Conservation (phyloP, 2,329 filamentous ascomycete genomes). For the Penicillium freii region DNA sequence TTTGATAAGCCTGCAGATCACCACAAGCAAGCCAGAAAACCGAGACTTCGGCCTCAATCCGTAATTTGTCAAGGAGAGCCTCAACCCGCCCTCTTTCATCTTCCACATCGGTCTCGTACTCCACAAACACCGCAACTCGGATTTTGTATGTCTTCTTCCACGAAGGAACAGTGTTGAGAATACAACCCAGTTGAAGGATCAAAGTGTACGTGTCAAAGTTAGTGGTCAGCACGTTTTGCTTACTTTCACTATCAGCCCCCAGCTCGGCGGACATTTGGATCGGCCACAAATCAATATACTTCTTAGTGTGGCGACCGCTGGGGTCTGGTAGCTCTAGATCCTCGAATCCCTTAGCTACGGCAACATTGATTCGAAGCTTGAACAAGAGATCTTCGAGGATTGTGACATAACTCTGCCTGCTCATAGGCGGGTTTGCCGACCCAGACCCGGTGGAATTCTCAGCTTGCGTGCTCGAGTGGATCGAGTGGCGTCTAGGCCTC, state of each 20-base stretch:
- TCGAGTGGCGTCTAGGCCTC: constrained; percentile 19
- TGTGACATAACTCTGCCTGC: constrained; percentile 72
- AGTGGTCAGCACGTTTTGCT: constrained; percentile 69
- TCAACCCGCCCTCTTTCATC: constrained; percentile 73
- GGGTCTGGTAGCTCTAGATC: constrained; percentile 68
- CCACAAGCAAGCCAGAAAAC: constrained; percentile 82
- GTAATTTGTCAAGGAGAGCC: constrained; percentile 72
- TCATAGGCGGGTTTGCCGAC: constrained; percentile 66
- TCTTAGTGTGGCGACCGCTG: constrained; percentile 62
- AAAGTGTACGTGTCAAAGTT: constrained; percentile 90
- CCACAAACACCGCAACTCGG: constrained; percentile 81
- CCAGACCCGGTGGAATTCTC: constrained; percentile 60
- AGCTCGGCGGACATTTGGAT: constrained; percentile 92
- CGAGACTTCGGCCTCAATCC: constrained; percentile 74
- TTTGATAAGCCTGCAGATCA: constrained; percentile 68
- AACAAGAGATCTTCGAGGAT: constrained; percentile 79
- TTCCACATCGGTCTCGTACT: constrained; percentile 79
- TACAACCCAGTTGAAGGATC: constrained; percentile 84
- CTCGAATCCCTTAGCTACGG: constrained; percentile 78
- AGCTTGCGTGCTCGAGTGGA: constrained; percentile 3
- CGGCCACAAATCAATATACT: constrained; percentile 84
- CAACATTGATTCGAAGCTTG: constrained; percentile 77
- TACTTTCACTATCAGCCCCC: constrained; percentile 62
- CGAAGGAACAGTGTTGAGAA: constrained; percentile 73
- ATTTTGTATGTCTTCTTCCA: constrained; percentile 74